Conservation (phyloP, 495 filamentous ascomycete species). For the Aspergillus ellipticus region DNA sequence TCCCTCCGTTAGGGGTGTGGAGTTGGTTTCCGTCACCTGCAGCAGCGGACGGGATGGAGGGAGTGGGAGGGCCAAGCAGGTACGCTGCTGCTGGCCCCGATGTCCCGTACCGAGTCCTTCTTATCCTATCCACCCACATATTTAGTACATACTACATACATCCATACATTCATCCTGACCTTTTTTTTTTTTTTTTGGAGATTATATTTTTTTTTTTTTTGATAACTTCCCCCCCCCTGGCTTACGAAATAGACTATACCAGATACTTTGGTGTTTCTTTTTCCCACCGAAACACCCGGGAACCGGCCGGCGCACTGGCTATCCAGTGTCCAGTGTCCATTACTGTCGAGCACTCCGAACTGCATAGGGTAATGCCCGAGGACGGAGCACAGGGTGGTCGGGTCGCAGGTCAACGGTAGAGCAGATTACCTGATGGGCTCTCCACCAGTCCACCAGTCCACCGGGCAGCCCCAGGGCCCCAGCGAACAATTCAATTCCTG, state of each 20-base stretch:
- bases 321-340: no score
- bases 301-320: no score
- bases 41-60: constrained; percentile 8
- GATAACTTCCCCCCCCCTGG: no score
- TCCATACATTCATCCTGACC: no score
- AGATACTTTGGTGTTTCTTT: no score
- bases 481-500: constrained; percentile 16
- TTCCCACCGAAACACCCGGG: no score
- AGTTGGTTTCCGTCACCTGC: constrained; percentile 21
- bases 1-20: constrained; percentile 12
- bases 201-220: no score
- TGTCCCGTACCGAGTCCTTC: no score
- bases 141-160: not conserved
- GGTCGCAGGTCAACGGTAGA: not conserved
- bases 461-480: constrained; percentile 12
- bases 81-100: not conserved
- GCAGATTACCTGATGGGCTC: constrained; percentile 7
- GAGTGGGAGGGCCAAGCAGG: constrained; percentile 5
- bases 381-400: not conserved
- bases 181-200: no score
- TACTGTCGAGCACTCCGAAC: no score
- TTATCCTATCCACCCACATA: no score
- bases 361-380: not conserved
- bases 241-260: no score
- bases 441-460: constrained; percentile 13